Evolutionary conservation across 1,284 basidiomycete species (phyloP).

Genomic region (Ganoderma multipileum): DNA sequence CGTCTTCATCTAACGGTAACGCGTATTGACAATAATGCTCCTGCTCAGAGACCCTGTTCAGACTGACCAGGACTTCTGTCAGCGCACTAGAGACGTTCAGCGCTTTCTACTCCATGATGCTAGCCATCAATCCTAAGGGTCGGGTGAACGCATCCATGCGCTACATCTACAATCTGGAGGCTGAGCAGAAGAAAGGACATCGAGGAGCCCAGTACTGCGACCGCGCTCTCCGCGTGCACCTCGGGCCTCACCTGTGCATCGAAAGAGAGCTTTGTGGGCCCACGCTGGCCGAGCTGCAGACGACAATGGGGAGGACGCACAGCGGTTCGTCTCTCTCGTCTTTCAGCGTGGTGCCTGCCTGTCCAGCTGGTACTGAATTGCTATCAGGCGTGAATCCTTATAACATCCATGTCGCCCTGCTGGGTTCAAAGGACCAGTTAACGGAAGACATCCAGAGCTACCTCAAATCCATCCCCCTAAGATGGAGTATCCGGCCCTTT

Average conservation of each 20-base stretch:
- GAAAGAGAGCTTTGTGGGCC: conserved; percentile 5
- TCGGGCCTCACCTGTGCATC: neutral
- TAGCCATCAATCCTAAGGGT: too few relatives aligned
- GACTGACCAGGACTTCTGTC: too few relatives aligned
- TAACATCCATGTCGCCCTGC: neutral
- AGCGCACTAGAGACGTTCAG: too few relatives aligned
- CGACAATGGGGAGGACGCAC: neutral
- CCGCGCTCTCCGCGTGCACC: neutral
- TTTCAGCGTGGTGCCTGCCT: neutral
- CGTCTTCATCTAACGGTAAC: too few relatives aligned
- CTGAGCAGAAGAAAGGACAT: too few relatives aligned
- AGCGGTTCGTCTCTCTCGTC: neutral
- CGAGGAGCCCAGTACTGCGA: neutral
- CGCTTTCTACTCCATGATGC: too few relatives aligned
- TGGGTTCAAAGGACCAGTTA: neutral
- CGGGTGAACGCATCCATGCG: too few relatives aligned
- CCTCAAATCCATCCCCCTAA: neutral
- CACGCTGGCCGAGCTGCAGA: conserved; percentile 8
- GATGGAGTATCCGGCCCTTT: neutral
- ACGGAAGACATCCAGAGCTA: neutral
- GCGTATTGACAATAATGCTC: too few relatives aligned
- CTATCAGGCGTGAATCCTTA: neutral
- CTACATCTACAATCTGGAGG: too few relatives aligned
- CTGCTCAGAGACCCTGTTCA: too few relatives aligned
- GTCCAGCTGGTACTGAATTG: neutral